A percentile compares a stretch with the other conserved stretches of the same genome.
Conservation (phyloP, 495 filamentous ascomycete species). For the Trichoderma reesei region DNA sequence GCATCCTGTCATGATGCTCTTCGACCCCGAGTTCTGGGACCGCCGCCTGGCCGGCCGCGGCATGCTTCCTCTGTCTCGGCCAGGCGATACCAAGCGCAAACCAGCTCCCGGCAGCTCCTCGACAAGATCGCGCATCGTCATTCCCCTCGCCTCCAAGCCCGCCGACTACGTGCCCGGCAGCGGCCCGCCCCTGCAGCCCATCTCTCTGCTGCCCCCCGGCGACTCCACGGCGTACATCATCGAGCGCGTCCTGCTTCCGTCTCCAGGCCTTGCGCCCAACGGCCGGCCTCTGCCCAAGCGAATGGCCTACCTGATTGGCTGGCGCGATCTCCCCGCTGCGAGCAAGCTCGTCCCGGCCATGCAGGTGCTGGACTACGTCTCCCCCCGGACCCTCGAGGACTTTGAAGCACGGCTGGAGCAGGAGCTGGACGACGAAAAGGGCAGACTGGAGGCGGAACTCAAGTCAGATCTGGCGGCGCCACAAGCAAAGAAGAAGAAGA, state of each 20-base stretch:
- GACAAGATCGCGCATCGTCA: conserved; percentile 17
- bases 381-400: conserved; percentile 33
- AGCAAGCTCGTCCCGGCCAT: conserved; percentile 28
- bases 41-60: background rate
- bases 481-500: background rate
- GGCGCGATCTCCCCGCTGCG: conserved; percentile 31
- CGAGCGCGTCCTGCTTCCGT: conserved; percentile 32
- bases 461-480: conserved; percentile 10
- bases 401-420: conserved; percentile 30
- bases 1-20: background rate
- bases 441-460: conserved; percentile 12
- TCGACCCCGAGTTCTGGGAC: background rate
- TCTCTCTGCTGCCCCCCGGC: conserved; percentile 24
- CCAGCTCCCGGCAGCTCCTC: background rate
- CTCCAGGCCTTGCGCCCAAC: conserved; percentile 14
- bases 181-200: conserved; percentile 27
- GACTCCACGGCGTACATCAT: conserved; percentile 39
- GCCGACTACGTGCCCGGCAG: conserved; percentile 28
- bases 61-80: background rate
- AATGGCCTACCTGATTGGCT: conserved; percentile 34
- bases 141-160: conserved; percentile 13
- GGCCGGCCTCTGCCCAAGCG: conserved; percentile 23
- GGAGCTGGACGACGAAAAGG: conserved; percentile 21
- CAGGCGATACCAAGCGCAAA: background rate
- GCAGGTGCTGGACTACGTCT: conserved; percentile 35